These are phyloP conservation scores for Solidago caesia DNA, from an alignment of 129 eudicot genomes.

Conservation along the genomic window DNA sequence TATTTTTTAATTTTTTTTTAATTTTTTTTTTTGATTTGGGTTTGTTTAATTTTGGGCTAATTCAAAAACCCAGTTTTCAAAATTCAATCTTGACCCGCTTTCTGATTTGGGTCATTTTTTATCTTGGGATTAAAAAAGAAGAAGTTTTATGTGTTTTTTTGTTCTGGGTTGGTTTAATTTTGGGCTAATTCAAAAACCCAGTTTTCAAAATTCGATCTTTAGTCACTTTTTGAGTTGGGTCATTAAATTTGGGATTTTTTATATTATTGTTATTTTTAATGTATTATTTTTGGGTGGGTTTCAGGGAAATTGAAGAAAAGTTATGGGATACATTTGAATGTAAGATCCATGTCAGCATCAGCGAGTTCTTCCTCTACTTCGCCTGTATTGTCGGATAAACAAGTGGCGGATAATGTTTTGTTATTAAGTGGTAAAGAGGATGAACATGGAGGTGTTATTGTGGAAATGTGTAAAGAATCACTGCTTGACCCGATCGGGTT, in stretches of 20 bases:
- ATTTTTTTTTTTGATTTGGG: background rate
- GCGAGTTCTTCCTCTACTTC: conserved; percentile 15
- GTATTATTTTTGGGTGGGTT: background rate
- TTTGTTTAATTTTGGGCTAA: background rate
- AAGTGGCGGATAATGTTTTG: conserved; percentile 22
- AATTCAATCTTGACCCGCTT: background rate
- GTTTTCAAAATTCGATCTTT: background rate
- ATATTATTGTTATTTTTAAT: background rate
- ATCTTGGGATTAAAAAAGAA: background rate
- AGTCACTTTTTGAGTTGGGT: background rate
- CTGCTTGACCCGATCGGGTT: conserved; percentile 51
- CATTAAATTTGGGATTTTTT: background rate
- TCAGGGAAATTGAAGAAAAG: background rate
- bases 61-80: background rate
- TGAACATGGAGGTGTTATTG: conserved; percentile 67
- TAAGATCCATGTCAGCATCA: conserved; percentile 13
- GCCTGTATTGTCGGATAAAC: conserved; percentile 34
- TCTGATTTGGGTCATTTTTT: background rate
- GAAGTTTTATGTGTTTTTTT: background rate
- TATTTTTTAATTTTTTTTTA: background rate
- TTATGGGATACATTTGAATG: background rate
- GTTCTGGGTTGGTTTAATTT: background rate
- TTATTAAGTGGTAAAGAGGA: conserved; percentile 43
- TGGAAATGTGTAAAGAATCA: conserved; percentile 49
- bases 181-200: background rate